Evolutionary conservation across 2,329 filamentous ascomycete genomes (phyloP).

Genomic region (Ophiostoma tasmaniense): DNA sequence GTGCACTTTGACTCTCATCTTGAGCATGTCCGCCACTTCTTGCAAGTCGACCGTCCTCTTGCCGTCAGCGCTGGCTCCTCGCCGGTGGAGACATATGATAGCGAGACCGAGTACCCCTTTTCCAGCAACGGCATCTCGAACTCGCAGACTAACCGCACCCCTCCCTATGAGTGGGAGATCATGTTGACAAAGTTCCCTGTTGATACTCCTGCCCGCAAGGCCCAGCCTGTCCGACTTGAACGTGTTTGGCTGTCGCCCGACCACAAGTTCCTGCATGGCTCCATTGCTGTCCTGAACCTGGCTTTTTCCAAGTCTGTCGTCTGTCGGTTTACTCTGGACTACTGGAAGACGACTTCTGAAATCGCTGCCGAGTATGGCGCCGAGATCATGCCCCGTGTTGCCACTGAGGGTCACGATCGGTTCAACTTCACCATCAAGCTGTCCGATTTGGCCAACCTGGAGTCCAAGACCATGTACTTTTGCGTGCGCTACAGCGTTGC

Average conservation of each 20-base stretch:
- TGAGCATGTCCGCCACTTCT: constrained; percentile 91
- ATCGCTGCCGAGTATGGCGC: constrained; percentile 80
- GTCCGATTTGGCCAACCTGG: constrained; percentile 81
- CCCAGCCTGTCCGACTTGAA: constrained; percentile 69
- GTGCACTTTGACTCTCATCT: constrained; percentile 98
- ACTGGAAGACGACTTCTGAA: constrained; percentile 98
- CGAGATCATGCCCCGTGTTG: constrained; percentile 61
- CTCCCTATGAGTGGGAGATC: constrained; percentile 79
- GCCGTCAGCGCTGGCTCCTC: constrained; percentile 93
- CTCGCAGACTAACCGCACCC: constrained; percentile 27
- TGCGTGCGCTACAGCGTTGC: constrained; percentile 82
- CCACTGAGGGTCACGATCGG: constrained; percentile 61
- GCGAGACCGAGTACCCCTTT: constrained; percentile 86
- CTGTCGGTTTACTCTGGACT: constrained; percentile 93
- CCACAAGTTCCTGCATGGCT: constrained; percentile 77
- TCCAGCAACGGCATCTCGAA: constrained; percentile 36
- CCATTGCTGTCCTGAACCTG: constrained; percentile 76
- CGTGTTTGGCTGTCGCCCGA: constrained; percentile 79
- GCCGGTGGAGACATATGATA: constrained; percentile 79
- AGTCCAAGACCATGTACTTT: constrained; percentile 85
- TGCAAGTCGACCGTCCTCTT: constrained; percentile 88
- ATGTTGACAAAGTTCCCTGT: constrained; percentile 73
- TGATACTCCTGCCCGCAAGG: constrained; percentile 53
- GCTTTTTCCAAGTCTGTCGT: constrained; percentile 81
- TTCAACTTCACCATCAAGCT: constrained; percentile 94